Percentiles rank a stretch among this genome's conserved stretches.
These are phyloP conservation scores for Zygosaccharomyces lentus DNA, from an alignment of 805 yeast species.

Conservation along the genomic window DNA sequence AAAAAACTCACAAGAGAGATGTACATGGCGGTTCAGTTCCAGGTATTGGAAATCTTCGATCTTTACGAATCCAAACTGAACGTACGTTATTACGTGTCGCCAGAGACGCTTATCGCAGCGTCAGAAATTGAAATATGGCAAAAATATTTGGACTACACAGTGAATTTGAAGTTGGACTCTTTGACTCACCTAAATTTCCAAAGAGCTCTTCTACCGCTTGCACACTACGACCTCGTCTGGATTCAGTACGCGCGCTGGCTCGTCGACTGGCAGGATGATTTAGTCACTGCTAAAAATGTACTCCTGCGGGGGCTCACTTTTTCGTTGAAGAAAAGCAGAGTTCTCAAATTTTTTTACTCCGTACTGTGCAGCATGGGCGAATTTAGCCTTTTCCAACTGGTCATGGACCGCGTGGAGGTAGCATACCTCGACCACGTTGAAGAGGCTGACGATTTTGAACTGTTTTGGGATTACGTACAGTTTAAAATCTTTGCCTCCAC, in stretches of 20 bases:
- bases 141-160: constrained; percentile 28
- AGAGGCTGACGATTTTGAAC: constrained; percentile 24
- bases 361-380: constrained; percentile 22
- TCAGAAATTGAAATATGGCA: constrained; percentile 28
- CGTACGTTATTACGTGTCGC: constrained; percentile 27
- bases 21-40: constrained; percentile 31
- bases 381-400: constrained; percentile 13
- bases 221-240: constrained; percentile 33
- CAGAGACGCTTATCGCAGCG: constrained; percentile 24
- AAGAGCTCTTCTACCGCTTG: constrained; percentile 31
- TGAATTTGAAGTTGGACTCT: constrained; percentile 18
- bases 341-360: constrained; percentile 23
- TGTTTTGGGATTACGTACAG: constrained; percentile 33
- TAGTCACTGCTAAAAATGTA: constrained; percentile 23
- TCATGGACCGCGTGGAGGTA: constrained; percentile 13
- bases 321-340: constrained; percentile 22
- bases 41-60: constrained; percentile 28
- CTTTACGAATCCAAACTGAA: constrained; percentile 31
- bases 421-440: constrained; percentile 20
- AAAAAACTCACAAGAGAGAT: constrained; percentile 30
- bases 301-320: constrained; percentile 20
- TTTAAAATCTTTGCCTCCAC: constrained; percentile 21
- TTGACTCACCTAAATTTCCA: constrained; percentile 31
- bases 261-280: constrained; percentile 20
- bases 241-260: constrained; percentile 32